These are phyloP conservation scores for Spathaspora sp. DNA, from an alignment of 805 yeast species.

Conservation along the genomic window DNA sequence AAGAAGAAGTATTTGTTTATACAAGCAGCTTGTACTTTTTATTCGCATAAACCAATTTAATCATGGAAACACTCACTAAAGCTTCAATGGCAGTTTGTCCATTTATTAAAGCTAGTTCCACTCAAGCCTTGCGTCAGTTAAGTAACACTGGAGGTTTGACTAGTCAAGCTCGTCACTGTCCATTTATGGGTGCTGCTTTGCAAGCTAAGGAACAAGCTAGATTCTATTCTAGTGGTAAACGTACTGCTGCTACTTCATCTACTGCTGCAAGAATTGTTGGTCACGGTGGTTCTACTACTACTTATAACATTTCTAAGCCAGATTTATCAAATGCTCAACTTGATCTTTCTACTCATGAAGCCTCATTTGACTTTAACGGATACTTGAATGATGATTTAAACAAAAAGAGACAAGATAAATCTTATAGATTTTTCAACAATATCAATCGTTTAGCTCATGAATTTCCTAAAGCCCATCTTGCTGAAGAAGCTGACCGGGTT, in stretches of 20 bases:
- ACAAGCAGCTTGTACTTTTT: too few species aligned
- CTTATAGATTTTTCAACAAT: slow-evolving; percentile 95
- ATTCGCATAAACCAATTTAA: neutral
- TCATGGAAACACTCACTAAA: slow-evolving; percentile 77
- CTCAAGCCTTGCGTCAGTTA: slow-evolving; percentile 57
- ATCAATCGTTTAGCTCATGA: slow-evolving; percentile 93
- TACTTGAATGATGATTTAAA: slow-evolving; percentile 62
- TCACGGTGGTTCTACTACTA: slow-evolving; percentile 24
- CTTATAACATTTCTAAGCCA: slow-evolving; percentile 28
- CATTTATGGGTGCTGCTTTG: slow-evolving; percentile 86
- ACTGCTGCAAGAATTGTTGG: slow-evolving; percentile 22
- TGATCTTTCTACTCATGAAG: slow-evolving; percentile 43
- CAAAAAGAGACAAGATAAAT: slow-evolving; percentile 79
- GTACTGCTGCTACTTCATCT: slow-evolving; percentile 36
- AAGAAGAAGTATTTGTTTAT: neutral
- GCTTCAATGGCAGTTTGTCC: slow-evolving; percentile 82
- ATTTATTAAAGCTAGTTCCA: slow-evolving; percentile 62
- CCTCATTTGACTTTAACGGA: slow-evolving; percentile 67
- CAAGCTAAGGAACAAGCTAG: slow-evolving; percentile 35
- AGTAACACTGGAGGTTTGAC: slow-evolving; percentile 44
- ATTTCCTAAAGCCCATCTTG: slow-evolving; percentile 89
- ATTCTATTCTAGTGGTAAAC: slow-evolving; percentile 35
- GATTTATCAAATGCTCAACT: slow-evolving; percentile 21
- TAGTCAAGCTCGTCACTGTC: slow-evolving; percentile 70
- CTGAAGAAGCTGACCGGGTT: slow-evolving; percentile 72